Base-by-base conservation (phyloP, 2,329 filamentous ascomycete species). In the Orbilia javanica region DNA sequence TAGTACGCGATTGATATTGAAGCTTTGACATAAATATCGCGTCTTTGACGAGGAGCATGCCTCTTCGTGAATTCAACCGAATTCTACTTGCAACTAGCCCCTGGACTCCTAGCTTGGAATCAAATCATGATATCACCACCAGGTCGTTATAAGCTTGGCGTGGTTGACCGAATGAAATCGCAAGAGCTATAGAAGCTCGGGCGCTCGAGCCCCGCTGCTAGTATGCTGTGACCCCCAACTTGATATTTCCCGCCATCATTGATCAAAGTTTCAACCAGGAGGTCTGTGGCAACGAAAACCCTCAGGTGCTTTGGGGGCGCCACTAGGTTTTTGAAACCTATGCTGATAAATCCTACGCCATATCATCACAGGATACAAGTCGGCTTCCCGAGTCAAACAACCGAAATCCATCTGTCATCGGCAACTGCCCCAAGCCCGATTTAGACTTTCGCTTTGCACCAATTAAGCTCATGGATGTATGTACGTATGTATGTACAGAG, bases 221-320 rank as follows among this genome's bases (percentile, higher is more conserved):
- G n/a, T n/a, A n/a, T n/a, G n/a, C 55, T 42, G 53, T 60, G 55
- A 60, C 55, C 55, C 55, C 55, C 55, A 60, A 60, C 55, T 60
- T 60, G 13, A 60, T 60, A 60, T 27, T n/a, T n/a, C n/a, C n/a
- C n/a, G n/a, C n/a, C n/a, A 60, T n/a, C 34, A 7, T 60, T 3
- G 15, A n/a, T 13, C 34, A 55, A 29, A n/a, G n/a, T 6, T n/a
- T 34, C 27, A 36, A 18, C n/a, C 52, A 57, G 55, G 34, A 60
- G 34, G 55, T 42, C 20, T 60, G 34, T 60, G 55, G 55, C 55
- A 27, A 42, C 55, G 34, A 42, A 39, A 27, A 39, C n/a, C 11
- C 8, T 4, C 36, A 39, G n/a, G n/a, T 39, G 10, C 13, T 39
- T 22, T n/a, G n/a, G 50, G 31, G 55, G 55, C 46, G 18, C 5